Evolutionary conservation across 306 rosid genomes (phyloP).

Genomic region (Gynostemma pentaphyllum): DNA sequence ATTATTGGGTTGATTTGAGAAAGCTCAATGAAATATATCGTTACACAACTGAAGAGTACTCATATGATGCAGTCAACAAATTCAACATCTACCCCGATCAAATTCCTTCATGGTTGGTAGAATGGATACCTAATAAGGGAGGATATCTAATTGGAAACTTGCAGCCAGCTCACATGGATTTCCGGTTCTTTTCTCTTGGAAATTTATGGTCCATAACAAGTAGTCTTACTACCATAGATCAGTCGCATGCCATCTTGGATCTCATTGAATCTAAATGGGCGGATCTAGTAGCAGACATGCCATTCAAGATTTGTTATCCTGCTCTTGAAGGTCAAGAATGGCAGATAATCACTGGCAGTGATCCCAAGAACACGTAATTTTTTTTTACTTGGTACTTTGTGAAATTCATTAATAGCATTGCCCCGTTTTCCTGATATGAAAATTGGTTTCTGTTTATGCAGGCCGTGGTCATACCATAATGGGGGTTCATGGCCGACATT

Average conservation of each 20-base stretch:
- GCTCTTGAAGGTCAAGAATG: constrained; percentile 86
- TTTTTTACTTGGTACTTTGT: constrained; percentile 12
- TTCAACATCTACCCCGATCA: constrained; percentile 86
- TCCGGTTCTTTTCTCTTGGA: constrained; percentile 77
- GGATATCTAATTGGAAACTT: constrained; percentile 80
- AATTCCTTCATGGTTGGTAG: constrained; percentile 75
- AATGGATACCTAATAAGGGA: constrained; percentile 76
- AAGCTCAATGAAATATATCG: constrained; percentile 77
- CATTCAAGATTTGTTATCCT: constrained; percentile 78
- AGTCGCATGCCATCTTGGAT: constrained; percentile 73
- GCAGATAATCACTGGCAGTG: constrained; percentile 82
- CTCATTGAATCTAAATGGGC: constrained; percentile 76
- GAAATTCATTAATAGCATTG: background rate
- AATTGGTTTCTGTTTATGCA: constrained; percentile 24
- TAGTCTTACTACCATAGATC: constrained; percentile 52
- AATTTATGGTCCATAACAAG: constrained; percentile 65
- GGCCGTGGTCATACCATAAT: constrained; percentile 89
- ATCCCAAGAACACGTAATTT: constrained; percentile 74
- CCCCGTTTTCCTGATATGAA: background rate
- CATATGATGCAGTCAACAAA: constrained; percentile 78
- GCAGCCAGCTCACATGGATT: constrained; percentile 98
- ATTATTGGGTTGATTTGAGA: constrained; percentile 74
- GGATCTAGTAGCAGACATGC: constrained; percentile 84
- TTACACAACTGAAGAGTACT: constrained; percentile 80
- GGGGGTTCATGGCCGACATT: constrained; percentile 91